phyloP scores from a whole-genome alignment of 805 yeast genomes.

The Cyberlindnera xylosilytica region DNA sequence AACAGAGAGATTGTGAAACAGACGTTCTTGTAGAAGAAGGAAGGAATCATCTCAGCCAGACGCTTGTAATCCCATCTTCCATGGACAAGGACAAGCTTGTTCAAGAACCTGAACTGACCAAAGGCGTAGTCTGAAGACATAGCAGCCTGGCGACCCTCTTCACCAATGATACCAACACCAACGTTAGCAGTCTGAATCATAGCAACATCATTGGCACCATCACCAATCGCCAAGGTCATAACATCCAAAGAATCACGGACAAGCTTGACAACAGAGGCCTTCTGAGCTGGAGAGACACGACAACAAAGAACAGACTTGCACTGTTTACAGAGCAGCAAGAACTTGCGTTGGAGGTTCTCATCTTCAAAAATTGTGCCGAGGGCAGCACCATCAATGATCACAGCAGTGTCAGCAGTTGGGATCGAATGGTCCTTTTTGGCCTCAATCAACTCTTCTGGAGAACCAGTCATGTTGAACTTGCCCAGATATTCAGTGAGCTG shows the following conservation, averaged over 20 bases:
- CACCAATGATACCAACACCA: conserved; percentile 90
- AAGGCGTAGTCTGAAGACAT: conserved; percentile 87
- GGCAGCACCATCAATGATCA: conserved; percentile 81
- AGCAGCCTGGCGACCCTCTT: conserved; percentile 86
- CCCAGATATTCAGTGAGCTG: conserved; percentile 39
- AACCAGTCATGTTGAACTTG: conserved; percentile 57
- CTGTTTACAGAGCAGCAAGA: conserved; percentile 69
- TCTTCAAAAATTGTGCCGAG: conserved; percentile 49
- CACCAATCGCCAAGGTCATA: conserved; percentile 86
- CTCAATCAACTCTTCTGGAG: conserved; percentile 49
- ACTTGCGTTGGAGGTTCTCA: conserved; percentile 47
- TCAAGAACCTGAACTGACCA: conserved; percentile 75
- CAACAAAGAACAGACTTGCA: conserved; percentile 83
- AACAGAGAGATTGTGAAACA: conserved; percentile 70
- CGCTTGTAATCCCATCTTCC: conserved; percentile 88
- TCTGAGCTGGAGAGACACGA: conserved; percentile 85
- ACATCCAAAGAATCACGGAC: conserved; percentile 74
- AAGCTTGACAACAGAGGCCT: conserved; percentile 76
- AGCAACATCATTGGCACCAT: conserved; percentile 87
- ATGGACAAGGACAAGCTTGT: conserved; percentile 67
- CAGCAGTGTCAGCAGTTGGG: conserved; percentile 65
- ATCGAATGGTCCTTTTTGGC: conserved; percentile 60
- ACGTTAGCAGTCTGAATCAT: conserved; percentile 88
- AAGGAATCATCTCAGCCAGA: conserved; percentile 79
- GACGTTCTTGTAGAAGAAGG: conserved; percentile 77